phyloP scores from a whole-genome alignment of 2,329 filamentous ascomycete species.

The Neonectria sp. region DNA sequence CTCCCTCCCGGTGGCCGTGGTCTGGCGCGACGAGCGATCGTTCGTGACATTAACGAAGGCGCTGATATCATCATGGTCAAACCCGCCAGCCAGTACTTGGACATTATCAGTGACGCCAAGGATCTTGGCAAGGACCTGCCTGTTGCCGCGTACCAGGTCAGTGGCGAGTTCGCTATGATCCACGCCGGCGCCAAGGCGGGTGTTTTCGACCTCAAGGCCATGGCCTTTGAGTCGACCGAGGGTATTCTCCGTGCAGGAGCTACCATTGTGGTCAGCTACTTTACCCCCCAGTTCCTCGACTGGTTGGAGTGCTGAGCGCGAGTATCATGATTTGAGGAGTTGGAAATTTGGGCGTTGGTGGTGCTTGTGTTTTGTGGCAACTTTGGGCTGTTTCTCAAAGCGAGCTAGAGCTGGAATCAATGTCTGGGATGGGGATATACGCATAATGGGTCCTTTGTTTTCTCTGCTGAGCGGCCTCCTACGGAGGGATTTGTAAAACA shows the following conservation, averaged over 20 bases:
- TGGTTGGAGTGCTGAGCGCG: constrained; percentile 70
- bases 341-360: constrained; percentile 32
- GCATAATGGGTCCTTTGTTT: constrained; percentile 25
- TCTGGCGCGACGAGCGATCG: constrained; percentile 90
- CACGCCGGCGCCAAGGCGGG: constrained; percentile 95
- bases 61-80: constrained; percentile 99
- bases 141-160: constrained; percentile 96
- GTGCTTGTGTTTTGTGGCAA: constrained; percentile 32
- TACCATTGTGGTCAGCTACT: constrained; percentile 94
- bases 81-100: constrained; percentile 93
- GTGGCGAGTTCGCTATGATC: constrained; percentile 98
- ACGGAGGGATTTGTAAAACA: constrained; percentile 20
- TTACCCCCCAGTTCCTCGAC: constrained; percentile 85
- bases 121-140: constrained; percentile 93
- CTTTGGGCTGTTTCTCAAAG: constrained; percentile 29
- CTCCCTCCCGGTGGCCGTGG: constrained; percentile 93
- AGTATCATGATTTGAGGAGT: constrained; percentile 24
- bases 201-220: constrained; percentile 93
- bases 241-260: constrained; percentile 94
- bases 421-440: constrained; percentile 23
- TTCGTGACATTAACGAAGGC: constrained; percentile 91
- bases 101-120: constrained; percentile 98
- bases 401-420: constrained; percentile 28
- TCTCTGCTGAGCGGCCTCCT: constrained; percentile 7
- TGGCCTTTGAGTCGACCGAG: constrained; percentile 96